Base-by-base conservation (phyloP, 495 filamentous ascomycete species). In the Xylaria scruposa region DNA sequence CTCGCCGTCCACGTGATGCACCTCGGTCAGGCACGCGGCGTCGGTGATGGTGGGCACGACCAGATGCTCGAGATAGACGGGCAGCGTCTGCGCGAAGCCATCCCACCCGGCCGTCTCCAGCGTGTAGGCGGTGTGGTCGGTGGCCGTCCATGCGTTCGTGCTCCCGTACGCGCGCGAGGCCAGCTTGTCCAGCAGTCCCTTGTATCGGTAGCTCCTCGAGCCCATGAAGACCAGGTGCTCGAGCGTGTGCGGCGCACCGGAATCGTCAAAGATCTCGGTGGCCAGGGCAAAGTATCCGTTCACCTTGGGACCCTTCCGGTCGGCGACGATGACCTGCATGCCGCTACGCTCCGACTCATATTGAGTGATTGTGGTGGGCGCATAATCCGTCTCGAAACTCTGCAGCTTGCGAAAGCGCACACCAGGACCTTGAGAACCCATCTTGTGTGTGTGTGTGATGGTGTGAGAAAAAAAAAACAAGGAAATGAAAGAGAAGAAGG, bases 181-280 rank as follows among this genome's bases (percentile, higher is more conserved):
- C 67, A 98, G 87, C 82, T 95, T 97, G 79, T 98, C 96, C 15
- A 99, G 85, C 29, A 98, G 88, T 1, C 97, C 96, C 79, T 98
- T 98, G 82, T 97, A 99, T 46, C 86, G 88, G 83, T 97, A 98
- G 80, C 88, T 94, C 79, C 93, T 94, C 33, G 96, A 98, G 12
- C 96, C 96, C 96, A 98, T 98, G 80, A 99, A 99, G 75, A 93
- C 89, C 13, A 99, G 84, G 84, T 99, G 96, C 84, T 99, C 96
- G 36, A 99, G 85, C 0, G 96, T 99, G 79, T 98, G 96, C 3
- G 96, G 96, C 8, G 96, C 91, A 21, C 96, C 96, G 8, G 95
- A 97, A 78, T 98, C 94, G 81, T 98, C 96, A 72, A 96, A 91
- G 74, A 99, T 97, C 81, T 99, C 96, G 10, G 97, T 99, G 36